A percentile compares a stretch with the other conserved stretches of the same genome.
Conservation (phyloP, 192 early-diverging fungal species). For the Diversispora epigaea region DNA sequence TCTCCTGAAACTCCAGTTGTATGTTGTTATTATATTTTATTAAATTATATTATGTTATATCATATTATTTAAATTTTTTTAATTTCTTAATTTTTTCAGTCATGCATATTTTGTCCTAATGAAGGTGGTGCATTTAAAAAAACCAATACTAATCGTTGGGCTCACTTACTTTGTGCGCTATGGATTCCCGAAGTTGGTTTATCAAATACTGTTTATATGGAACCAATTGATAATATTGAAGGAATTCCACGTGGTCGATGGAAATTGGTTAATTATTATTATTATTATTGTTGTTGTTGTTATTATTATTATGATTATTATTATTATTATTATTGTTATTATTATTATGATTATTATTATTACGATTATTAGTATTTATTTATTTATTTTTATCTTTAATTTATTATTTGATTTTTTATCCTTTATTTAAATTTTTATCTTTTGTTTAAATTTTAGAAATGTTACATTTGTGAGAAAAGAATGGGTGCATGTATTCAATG, state of each 20-base stretch:
- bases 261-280: conserved; percentile 56
- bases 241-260: conserved; percentile 87
- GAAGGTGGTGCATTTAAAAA: conserved; percentile 96
- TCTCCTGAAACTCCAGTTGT: conserved; percentile 84
- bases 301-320: neutral
- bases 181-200: conserved; percentile 96
- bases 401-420: neutral
- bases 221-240: conserved; percentile 92
- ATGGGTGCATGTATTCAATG: conserved; percentile 96
- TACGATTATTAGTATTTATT: neutral
- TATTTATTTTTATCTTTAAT: conserved; percentile 25
- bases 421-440: conserved; percentile 16
- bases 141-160: conserved; percentile 91
- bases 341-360: conserved; percentile 9
- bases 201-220: conserved; percentile 93
- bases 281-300: neutral
- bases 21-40: conserved; percentile 27
- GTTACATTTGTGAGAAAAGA: conserved; percentile 82
- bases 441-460: conserved; percentile 42
- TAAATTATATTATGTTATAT: neutral
- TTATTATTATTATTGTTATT: conserved; percentile 8
- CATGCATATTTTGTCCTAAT: conserved; percentile 91
- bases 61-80: neutral
- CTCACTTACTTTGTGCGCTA: conserved; percentile 90
- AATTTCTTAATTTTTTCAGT: conserved; percentile 34